These are phyloP conservation scores for Gamsiella multidivaricata DNA, from an alignment of 192 early-diverging fungal genomes.

Conservation along the genomic window DNA sequence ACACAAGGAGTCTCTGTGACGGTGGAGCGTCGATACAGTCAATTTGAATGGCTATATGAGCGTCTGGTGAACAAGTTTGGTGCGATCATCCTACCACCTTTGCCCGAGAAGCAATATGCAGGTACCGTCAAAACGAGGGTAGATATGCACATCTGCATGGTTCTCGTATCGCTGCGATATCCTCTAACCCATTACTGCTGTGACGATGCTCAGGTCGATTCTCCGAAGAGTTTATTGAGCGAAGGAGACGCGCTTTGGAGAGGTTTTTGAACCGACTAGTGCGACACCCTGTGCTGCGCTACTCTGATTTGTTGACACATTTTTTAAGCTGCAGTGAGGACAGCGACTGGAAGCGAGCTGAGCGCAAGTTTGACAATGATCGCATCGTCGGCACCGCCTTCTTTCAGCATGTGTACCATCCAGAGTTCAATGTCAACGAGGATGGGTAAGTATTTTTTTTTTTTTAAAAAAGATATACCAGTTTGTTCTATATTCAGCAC, in stretches of 20 bases:
- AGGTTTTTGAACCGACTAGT: conserved; percentile 55
- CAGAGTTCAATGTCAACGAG: conserved; percentile 57
- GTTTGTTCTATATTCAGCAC: no score
- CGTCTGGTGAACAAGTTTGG: conserved; percentile 53
- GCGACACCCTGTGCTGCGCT: conserved; percentile 57
- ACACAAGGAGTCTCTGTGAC: conserved; percentile 51
- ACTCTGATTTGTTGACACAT: conserved; percentile 56
- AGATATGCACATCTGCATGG: neutral
- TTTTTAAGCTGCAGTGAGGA: conserved; percentile 58
- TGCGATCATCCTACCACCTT: conserved; percentile 47
- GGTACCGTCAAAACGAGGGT: conserved; percentile 21
- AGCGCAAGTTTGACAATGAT: conserved; percentile 55
- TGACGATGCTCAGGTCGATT: conserved; percentile 54
- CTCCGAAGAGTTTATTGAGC: conserved; percentile 57
- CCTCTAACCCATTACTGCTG: no score
- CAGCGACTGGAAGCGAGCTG: conserved; percentile 53
- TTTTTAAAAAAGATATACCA: neutral
- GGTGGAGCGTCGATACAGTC: conserved; percentile 57
- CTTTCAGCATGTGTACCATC: conserved; percentile 60
- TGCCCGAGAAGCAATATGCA: conserved; percentile 59
- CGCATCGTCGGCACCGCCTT: conserved; percentile 52
- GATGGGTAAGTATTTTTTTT: conserved; percentile 44
- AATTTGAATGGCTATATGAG: conserved; percentile 59
- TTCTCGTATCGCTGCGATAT: neutral
- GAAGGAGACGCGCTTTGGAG: conserved; percentile 52